These are phyloP conservation scores for Prototheca wickerhamii DNA, from an alignment of 163 green algal species.

Conservation along the genomic window DNA sequence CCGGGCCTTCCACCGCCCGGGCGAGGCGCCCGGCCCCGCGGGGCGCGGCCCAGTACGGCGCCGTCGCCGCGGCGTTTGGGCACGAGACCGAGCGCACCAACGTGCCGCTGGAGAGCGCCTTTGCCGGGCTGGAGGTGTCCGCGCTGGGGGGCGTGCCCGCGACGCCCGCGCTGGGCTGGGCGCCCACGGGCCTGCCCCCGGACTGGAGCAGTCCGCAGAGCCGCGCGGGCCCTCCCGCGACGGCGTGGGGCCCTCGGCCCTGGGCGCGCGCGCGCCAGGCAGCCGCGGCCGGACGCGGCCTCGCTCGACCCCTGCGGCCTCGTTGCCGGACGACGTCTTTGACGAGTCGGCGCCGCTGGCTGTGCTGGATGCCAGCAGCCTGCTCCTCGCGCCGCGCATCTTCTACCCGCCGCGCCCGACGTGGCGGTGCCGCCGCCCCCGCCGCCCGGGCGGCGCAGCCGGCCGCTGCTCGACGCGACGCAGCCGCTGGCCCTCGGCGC, in stretches of 20 bases:
- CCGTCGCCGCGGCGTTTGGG: too few relatives aligned
- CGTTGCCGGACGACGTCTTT: constrained; percentile 25
- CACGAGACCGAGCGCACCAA: too few relatives aligned
- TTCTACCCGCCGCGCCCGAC: too few relatives aligned
- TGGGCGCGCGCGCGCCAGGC: not conserved
- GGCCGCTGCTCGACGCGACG: not conserved
- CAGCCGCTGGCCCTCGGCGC: too few relatives aligned
- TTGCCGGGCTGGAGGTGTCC: too few relatives aligned
- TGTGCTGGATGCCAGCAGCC: not conserved
- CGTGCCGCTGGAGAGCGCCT: too few relatives aligned
- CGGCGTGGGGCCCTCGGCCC: not conserved
- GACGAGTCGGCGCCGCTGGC: not conserved
- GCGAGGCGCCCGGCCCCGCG: too few relatives aligned
- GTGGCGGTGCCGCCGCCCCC: not conserved
- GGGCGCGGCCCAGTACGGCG: too few relatives aligned
- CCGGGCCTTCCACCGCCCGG: too few relatives aligned
- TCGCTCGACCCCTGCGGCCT: constrained; percentile 10
- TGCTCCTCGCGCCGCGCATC: not conserved
- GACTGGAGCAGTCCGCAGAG: constrained; percentile 18
- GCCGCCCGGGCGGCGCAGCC: too few relatives aligned
- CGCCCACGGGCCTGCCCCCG: not conserved
- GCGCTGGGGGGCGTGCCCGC: constrained; percentile 12
- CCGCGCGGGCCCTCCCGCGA: constrained; percentile 1
- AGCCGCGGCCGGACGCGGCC: not conserved
- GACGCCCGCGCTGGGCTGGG: constrained; percentile 6